A percentile compares a stretch with the other conserved stretches of the same genome.
These are phyloP conservation scores for Bipolaris cookei DNA, from an alignment of 2,329 filamentous ascomycete species.

Conservation along the genomic window DNA sequence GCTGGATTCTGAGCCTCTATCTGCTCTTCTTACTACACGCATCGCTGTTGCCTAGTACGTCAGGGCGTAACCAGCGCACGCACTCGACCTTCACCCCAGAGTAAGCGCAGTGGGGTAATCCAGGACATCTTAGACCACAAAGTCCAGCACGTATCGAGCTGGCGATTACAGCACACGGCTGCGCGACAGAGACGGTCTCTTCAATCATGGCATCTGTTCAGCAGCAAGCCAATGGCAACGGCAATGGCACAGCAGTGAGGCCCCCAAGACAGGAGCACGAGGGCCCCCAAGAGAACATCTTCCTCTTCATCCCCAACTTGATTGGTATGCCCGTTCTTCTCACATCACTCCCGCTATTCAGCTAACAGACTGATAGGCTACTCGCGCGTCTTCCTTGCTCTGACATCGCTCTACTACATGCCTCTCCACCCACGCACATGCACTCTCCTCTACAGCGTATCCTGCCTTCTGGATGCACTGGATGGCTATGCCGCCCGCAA, in stretches of 20 bases:
- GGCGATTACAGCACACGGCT: constrained; percentile 1
- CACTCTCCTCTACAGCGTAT: constrained; percentile 87
- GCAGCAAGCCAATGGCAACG: constrained; percentile 39
- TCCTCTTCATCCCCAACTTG: constrained; percentile 60
- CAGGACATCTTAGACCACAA: not conserved
- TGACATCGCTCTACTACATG: constrained; percentile 98
- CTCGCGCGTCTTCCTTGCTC: constrained; percentile 63
- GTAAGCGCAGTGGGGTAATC: constrained; percentile 19
- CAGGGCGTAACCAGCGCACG: constrained; percentile 9
- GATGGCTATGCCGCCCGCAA: constrained; percentile 90
- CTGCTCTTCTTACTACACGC: constrained; percentile 8
- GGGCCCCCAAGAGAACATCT: constrained; percentile 59
- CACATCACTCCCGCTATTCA: not conserved
- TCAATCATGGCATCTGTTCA: constrained; percentile 38
- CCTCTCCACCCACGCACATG: constrained; percentile 96
- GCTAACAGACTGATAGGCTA: constrained; percentile 51
- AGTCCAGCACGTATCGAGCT: not conserved
- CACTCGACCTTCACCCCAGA: constrained; percentile 7
- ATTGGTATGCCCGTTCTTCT: constrained; percentile 51
- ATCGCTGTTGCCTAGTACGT: constrained; percentile 13
- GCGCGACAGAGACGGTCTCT: not conserved
- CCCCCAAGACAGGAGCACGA: constrained; percentile 26
- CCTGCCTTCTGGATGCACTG: constrained; percentile 91
- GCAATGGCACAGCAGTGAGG: constrained; percentile 39
- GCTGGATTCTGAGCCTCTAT: not conserved